Percentiles rank a stretch among this genome's conserved stretches.
phyloP scores from a whole-genome alignment of 1,284 basidiomycete species.

The Apiotrichum sp. region DNA sequence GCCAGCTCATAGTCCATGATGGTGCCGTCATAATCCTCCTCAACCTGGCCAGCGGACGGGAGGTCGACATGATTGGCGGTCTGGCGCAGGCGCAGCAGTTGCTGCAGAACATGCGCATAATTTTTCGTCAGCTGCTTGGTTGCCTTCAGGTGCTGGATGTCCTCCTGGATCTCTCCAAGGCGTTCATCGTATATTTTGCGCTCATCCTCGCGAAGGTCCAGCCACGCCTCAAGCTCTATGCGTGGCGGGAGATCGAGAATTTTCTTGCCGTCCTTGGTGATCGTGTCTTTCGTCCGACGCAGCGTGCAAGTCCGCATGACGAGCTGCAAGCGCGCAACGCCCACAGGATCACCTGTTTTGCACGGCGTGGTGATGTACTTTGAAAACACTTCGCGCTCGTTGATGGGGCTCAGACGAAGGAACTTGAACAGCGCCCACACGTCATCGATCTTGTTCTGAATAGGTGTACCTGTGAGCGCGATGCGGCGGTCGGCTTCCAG shows the following conservation, averaged over 20 bases:
- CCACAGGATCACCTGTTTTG: slow-evolving; percentile 84
- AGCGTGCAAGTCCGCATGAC: slow-evolving; percentile 97
- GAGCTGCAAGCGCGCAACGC: slow-evolving; percentile 86
- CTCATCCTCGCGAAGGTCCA: slow-evolving; percentile 79
- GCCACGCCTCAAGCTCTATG: slow-evolving; percentile 72
- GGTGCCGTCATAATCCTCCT: slow-evolving; percentile 55
- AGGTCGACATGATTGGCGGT: slow-evolving; percentile 96
- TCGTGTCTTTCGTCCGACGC: slow-evolving; percentile 90
- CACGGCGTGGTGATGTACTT: slow-evolving; percentile 86
- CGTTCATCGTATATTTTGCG: slow-evolving; percentile 87
- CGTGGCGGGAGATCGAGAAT: slow-evolving; percentile 85
- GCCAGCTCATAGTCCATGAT: slow-evolving; percentile 67
- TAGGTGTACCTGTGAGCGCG: slow-evolving; percentile 93
- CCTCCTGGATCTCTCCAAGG: slow-evolving; percentile 28
- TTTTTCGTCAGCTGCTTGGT: slow-evolving; percentile 86
- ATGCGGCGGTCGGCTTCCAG: slow-evolving; percentile 86
- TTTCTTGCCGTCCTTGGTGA: slow-evolving; percentile 67
- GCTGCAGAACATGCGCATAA: slow-evolving; percentile 94
- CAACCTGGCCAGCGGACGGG: slow-evolving; percentile 54
- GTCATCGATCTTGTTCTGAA: slow-evolving; percentile 98
- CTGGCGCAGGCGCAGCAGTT: slow-evolving; percentile 87
- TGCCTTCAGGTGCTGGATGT: slow-evolving; percentile 63
- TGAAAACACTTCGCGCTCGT: slow-evolving; percentile 88
- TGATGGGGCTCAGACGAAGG: slow-evolving; percentile 82
- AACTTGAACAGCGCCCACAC: slow-evolving; percentile 96